phyloP scores from a whole-genome alignment of 139 green algal genomes.

The Haematococcus lacustris region DNA sequence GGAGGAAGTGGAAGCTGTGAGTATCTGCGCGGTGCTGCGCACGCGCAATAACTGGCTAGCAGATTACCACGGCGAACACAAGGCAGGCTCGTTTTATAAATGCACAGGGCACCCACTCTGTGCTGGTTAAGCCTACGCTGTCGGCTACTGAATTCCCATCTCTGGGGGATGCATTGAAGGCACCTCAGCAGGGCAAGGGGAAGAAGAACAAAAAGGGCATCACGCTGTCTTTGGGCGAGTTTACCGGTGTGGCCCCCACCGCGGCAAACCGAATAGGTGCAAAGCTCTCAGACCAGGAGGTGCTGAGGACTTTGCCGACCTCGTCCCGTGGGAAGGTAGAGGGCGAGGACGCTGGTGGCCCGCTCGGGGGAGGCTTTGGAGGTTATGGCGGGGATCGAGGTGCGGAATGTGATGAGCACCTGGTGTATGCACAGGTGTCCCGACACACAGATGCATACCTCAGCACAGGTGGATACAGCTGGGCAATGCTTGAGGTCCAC shows the following conservation, averaged over 20 bases:
- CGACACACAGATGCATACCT: too few relatives aligned
- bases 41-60: background rate
- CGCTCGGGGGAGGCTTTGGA: conserved; percentile 65
- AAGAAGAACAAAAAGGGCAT: background rate
- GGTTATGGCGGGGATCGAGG: conserved; percentile 60
- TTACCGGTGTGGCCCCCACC: background rate
- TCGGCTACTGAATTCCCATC: too few relatives aligned
- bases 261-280: background rate
- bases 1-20: background rate
- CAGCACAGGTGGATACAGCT: too few relatives aligned
- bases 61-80: background rate
- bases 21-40: too few relatives aligned
- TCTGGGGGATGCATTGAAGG: too few relatives aligned
- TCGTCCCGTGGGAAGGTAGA: conserved; percentile 10
- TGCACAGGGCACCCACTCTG: too few relatives aligned
- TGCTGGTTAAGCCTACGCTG: too few relatives aligned
- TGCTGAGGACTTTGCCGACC: conserved; percentile 2
- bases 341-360: conserved; percentile 6
- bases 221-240: background rate
- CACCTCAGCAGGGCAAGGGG: too few relatives aligned
- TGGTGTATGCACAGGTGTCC: too few relatives aligned
- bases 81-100: too few relatives aligned
- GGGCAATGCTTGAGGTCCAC: too few relatives aligned
- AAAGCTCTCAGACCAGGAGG: background rate
- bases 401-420: conserved; percentile 4